Evolutionary conservation across 345 rosid genomes (phyloP).

Genomic region (Dipteronia dyeriana): DNA sequence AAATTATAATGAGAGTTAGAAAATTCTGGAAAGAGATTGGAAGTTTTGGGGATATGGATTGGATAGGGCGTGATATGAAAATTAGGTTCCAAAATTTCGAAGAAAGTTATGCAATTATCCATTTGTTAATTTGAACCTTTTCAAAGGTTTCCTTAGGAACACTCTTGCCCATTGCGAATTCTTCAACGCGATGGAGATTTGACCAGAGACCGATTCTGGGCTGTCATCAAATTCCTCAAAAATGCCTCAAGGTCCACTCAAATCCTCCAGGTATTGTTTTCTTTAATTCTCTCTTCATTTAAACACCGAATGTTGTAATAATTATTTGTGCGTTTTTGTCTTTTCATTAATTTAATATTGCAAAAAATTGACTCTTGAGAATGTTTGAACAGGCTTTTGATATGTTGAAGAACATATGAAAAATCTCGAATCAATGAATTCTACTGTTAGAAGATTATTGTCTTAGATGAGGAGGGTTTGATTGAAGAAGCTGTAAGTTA

Average conservation of each 20-base stretch:
- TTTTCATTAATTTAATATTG: not conserved
- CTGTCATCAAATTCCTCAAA: too few relatives aligned
- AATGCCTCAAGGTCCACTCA: slow-evolving; percentile 42
- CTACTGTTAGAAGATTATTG: slow-evolving; percentile 56
- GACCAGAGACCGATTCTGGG: too few relatives aligned
- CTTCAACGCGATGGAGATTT: too few relatives aligned
- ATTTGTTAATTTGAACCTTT: too few relatives aligned
- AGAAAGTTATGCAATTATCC: too few relatives aligned
- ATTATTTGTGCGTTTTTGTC: not conserved
- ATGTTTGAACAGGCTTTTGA: slow-evolving; percentile 53
- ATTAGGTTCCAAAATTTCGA: too few relatives aligned
- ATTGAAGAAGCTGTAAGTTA: slow-evolving; percentile 53
- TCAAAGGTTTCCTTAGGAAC: slow-evolving; percentile 35
- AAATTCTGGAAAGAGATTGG: not conserved
- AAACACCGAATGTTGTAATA: too few relatives aligned
- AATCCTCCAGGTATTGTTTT: slow-evolving; percentile 49
- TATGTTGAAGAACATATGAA: slow-evolving; percentile 53
- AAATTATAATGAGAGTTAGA: too few relatives aligned
- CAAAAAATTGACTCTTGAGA: slow-evolving; percentile 6
- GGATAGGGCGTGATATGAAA: not conserved
- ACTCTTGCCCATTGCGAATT: slow-evolving; percentile 45
- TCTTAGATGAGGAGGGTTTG: slow-evolving; percentile 43
- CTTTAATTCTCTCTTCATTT: not conserved
- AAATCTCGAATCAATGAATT: slow-evolving; percentile 44
- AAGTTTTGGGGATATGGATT: not conserved